Evolutionary conservation across 164 flowering plant species (phyloP).

Genomic region (Buxus sempervirens): DNA sequence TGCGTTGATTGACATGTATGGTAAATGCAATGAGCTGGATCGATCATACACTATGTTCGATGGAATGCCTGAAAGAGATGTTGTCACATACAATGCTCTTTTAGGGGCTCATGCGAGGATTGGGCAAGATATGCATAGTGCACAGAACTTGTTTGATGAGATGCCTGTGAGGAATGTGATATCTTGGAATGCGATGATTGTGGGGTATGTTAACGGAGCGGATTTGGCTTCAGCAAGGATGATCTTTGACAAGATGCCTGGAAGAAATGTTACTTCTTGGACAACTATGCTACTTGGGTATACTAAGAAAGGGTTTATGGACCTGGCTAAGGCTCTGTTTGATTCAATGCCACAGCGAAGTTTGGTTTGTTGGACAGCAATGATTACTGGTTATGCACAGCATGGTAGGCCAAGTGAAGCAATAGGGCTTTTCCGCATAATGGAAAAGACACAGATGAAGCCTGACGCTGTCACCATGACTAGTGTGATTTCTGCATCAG

Average conservation of each 20-base stretch:
- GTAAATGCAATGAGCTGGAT: constrained; percentile 21
- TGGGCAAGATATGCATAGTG: constrained; percentile 22
- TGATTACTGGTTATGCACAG: constrained; percentile 40
- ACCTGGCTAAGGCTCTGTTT: constrained; percentile 25
- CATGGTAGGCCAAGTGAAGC: constrained; percentile 32
- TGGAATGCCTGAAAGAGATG: constrained; percentile 31
- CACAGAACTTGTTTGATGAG: constrained; percentile 15
- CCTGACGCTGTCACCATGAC: constrained; percentile 34
- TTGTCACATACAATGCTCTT: constrained; percentile 31
- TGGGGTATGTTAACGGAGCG: constrained; percentile 23
- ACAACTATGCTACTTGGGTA: constrained; percentile 32
- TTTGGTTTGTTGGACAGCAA: constrained; percentile 38
- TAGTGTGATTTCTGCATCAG: constrained; percentile 31
- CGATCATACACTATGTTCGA: constrained; percentile 14
- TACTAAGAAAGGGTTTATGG: constrained; percentile 28
- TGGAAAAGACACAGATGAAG: constrained; percentile 22
- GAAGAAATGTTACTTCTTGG: constrained; percentile 29
- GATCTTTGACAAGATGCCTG: constrained; percentile 27
- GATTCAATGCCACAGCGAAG: constrained; percentile 33
- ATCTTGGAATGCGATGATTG: constrained; percentile 31
- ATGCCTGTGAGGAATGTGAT: constrained; percentile 31
- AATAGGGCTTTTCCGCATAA: constrained; percentile 17
- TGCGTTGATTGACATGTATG: constrained; percentile 34
- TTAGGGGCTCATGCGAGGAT: constrained; percentile 26
- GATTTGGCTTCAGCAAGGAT: constrained; percentile 22